Evolutionary conservation across 768 basidiomycete species (phyloP).

Genomic region (Termitomyces sp.): DNA sequence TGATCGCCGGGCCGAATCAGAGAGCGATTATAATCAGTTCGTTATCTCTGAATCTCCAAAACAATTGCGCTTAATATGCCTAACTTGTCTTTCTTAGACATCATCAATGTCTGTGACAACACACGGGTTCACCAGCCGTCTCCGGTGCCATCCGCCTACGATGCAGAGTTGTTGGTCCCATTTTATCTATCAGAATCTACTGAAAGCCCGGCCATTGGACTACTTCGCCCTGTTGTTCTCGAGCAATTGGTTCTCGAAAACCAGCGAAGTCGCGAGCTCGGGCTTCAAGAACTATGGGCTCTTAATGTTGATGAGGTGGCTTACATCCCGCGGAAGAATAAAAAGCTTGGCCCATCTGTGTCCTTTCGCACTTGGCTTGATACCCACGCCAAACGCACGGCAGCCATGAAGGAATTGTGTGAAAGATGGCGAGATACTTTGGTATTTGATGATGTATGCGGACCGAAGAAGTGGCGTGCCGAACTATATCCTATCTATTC

Average conservation of each 20-base stretch:
- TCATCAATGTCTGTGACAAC: constrained; percentile 74
- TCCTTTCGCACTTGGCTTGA: constrained; percentile 50
- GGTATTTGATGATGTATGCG: constrained; percentile 61
- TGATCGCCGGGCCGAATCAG: background rate
- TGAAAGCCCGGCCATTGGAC: constrained; percentile 53
- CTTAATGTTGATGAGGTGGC: constrained; percentile 29
- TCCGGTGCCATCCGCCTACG: constrained; percentile 25
- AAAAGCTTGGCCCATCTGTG: constrained; percentile 30
- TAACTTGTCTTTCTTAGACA: constrained; percentile 49
- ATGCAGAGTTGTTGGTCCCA: constrained; percentile 47
- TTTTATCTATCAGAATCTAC: constrained; percentile 50
- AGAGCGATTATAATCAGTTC: background rate
- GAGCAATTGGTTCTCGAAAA: constrained; percentile 53
- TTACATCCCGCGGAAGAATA: constrained; percentile 15
- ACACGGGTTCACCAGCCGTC: constrained; percentile 36
- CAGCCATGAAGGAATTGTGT: constrained; percentile 61
- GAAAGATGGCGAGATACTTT: constrained; percentile 72
- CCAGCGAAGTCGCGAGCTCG: constrained; percentile 21
- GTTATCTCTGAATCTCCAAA: background rate
- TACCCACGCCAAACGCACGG: constrained; percentile 56
- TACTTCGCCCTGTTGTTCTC: constrained; percentile 56
- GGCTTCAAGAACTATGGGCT: constrained; percentile 36
- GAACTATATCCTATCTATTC: constrained; percentile 81
- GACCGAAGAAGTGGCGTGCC: constrained; percentile 76
- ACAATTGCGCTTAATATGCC: background rate